Percentiles rank a stretch among this genome's conserved stretches.
Conservation (phyloP, 108 stramenopile genomes). For the Cyclotella sp. region DNA sequence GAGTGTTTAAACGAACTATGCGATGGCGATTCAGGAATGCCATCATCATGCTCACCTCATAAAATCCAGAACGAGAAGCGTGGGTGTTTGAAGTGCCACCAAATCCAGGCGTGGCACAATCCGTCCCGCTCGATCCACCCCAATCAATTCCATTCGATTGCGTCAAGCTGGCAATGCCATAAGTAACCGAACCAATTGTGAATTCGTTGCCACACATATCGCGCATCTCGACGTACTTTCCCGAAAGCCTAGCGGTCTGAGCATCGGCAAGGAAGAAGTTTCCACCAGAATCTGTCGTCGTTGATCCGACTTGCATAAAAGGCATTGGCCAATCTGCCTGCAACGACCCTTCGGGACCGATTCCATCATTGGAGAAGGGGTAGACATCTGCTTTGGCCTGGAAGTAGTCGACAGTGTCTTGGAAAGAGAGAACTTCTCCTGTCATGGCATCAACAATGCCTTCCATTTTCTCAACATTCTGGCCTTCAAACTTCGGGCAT, state of each 20-base stretch:
- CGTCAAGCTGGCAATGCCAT: constrained; percentile 6
- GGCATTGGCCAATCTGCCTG: constrained; percentile 43
- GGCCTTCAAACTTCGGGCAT: constrained; percentile 30
- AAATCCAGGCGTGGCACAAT: constrained; percentile 10
- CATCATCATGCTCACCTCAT: constrained; percentile 14
- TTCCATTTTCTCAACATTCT: constrained; percentile 16
- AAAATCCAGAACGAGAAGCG: constrained; percentile 22
- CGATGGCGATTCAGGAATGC: neutral
- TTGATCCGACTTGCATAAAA: constrained; percentile 20
- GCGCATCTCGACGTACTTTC: constrained; percentile 22
- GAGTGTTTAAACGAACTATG: neutral
- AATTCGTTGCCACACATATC: constrained; percentile 17
- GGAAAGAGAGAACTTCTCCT: constrained; percentile 4
- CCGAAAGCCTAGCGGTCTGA: constrained; percentile 14
- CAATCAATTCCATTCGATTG: constrained; percentile 22
- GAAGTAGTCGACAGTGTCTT: constrained; percentile 26
- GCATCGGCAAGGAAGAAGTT: neutral
- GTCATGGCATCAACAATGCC: constrained; percentile 24
- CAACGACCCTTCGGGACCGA: constrained; percentile 2
- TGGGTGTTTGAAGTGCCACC: constrained; percentile 12
- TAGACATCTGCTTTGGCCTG: constrained; percentile 27
- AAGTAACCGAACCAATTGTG: neutral
- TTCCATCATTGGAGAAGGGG: constrained; percentile 33
- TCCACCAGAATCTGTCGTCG: constrained; percentile 17
- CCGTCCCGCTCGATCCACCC: constrained; percentile 15